Evolutionary conservation across 192 early-diverging fungal genomes (phyloP).

Genomic region (Mortierella hygrophila): DNA sequence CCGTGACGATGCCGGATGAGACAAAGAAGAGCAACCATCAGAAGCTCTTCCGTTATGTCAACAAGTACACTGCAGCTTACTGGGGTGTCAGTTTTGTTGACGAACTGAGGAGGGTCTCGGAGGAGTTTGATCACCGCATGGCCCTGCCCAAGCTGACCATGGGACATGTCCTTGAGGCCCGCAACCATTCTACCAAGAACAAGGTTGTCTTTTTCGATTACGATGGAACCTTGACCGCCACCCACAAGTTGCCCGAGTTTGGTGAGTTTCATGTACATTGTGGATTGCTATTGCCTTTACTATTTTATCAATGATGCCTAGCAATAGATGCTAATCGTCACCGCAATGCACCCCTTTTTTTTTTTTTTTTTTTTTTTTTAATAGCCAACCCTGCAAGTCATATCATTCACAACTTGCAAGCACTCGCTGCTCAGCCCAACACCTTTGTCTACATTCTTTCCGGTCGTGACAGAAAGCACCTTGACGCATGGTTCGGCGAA

Average conservation of each 20-base stretch:
- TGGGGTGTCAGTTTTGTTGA: constrained; percentile 97
- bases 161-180: constrained; percentile 65
- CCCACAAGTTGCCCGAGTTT: constrained; percentile 92
- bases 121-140: constrained; percentile 74
- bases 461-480: constrained; percentile 88
- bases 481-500: constrained; percentile 93
- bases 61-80: constrained; percentile 96
- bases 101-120: constrained; percentile 75
- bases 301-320: not conserved
- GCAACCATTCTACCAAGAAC: constrained; percentile 70
- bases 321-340: not conserved
- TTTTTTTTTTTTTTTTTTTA: too few relatives aligned
- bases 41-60: constrained; percentile 94
- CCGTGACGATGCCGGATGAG: constrained; percentile 92
- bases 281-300: not conserved
- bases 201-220: constrained; percentile 95
- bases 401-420: constrained; percentile 76
- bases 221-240: constrained; percentile 94
- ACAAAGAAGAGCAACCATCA: constrained; percentile 86
- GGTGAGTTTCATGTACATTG: constrained; percentile 17
- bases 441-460: constrained; percentile 96
- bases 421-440: constrained; percentile 80
- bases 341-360: too few relatives aligned
- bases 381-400: constrained; percentile 83
- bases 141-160: constrained; percentile 70